Conservation (phyloP, 2,329 filamentous ascomycete species). For the Sarocladium strictum region DNA sequence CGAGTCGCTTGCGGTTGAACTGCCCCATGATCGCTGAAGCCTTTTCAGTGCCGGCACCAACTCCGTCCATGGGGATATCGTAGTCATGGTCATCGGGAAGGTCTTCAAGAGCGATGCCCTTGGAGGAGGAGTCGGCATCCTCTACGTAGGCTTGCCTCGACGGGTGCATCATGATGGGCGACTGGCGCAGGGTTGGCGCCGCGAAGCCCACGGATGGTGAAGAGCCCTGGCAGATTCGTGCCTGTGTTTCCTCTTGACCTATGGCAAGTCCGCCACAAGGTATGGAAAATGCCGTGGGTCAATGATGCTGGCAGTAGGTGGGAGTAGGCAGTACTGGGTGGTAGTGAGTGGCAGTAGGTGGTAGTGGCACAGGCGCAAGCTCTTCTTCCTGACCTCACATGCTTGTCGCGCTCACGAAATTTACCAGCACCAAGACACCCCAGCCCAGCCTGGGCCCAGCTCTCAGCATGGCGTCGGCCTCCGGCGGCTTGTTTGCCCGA, state of each 20-base stretch:
- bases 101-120: conserved; percentile 42
- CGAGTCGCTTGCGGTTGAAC: conserved; percentile 85
- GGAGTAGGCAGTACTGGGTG: too few species aligned
- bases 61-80: conserved; percentile 59
- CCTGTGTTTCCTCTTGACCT: too few species aligned
- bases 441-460: too few species aligned
- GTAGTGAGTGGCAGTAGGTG: neutral
- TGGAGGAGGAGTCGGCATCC: conserved; percentile 61
- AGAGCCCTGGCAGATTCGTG: too few species aligned
- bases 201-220: too few species aligned
- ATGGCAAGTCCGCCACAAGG: too few species aligned
- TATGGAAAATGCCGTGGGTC: too few species aligned
- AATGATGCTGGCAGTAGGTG: too few species aligned
- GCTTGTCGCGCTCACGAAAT: conserved; percentile 3
- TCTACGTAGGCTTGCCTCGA: conserved; percentile 91
- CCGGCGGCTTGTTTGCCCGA: conserved; percentile 8
- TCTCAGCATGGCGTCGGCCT: neutral
- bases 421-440: neutral
- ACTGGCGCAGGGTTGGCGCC: neutral
- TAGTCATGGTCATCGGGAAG: conserved; percentile 73
- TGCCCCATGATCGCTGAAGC: conserved; percentile 81
- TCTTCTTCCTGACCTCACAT: too few species aligned
- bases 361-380: neutral
- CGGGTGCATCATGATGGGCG: conserved; percentile 64
- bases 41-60: conserved; percentile 70